Evolutionary conservation across 2,329 filamentous ascomycete species (phyloP).

Genomic region (Talaromyces sp.): DNA sequence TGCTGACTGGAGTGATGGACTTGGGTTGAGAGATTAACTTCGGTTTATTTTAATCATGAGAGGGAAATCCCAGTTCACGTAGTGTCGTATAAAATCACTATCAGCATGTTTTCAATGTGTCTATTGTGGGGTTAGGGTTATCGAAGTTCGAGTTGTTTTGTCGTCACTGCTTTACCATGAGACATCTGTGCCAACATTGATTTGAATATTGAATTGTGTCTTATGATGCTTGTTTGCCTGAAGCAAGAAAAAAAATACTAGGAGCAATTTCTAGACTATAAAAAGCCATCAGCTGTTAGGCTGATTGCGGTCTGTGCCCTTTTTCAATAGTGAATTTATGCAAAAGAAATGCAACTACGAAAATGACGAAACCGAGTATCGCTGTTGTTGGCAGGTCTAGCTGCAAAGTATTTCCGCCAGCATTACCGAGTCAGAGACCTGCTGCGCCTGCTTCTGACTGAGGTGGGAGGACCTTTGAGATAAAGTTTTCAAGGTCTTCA

Average conservation of each 20-base stretch:
- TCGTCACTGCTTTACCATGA: not conserved
- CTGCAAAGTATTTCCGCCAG: not conserved
- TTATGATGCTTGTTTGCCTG: not conserved
- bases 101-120: not conserved
- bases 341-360: constrained; percentile 1
- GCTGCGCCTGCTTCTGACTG: constrained; percentile 32
- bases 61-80: not conserved
- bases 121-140: not conserved
- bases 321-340: not conserved
- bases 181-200: not conserved
- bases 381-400: not conserved
- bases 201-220: not conserved
- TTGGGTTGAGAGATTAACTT: not conserved
- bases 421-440: constrained; percentile 32
- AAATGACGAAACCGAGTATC: constrained; percentile 1
- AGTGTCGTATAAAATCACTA: not conserved
- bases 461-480: constrained; percentile 50
- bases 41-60: not conserved
- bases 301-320: not conserved
- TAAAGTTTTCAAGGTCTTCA: constrained; percentile 69
- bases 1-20: not conserved
- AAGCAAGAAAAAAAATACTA: not conserved
- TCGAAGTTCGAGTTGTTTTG: not conserved
- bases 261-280: not conserved
- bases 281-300: not conserved